Evolutionary conservation across 192 early-diverging fungal species (phyloP), one percentile per base, ranked within the genome.

Genomic region (Coemansia sp.): DNA sequence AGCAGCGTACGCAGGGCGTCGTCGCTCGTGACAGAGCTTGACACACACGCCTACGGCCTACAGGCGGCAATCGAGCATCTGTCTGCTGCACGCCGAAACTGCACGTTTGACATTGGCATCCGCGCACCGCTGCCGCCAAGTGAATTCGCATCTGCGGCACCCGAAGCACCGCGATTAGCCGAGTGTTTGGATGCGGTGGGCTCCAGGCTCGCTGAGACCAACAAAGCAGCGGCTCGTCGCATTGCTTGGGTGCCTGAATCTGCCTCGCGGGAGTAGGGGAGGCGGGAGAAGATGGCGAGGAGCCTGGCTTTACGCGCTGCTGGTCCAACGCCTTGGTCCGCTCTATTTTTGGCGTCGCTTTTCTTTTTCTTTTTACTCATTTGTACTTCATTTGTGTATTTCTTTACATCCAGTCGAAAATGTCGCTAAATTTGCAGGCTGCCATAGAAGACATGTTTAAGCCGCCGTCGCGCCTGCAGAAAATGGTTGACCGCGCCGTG

Each of bases 401-500:
- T 30, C 35, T 52, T 26, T 32, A 19, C 23, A 36, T 41, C 9
- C 8, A n/a, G n/a, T n/a, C n/a, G n/a, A n/a, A 59, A 13, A 77
- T 77, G 74, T 31, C 66, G 9, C 66, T 70, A 22, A 70, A 77
- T 56, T 46, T 77, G 4, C 68, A 77, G 22, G 22, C 53, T 1
- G 60, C 74, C 5, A 54, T 77, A 30, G 74, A 70, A 43, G 67
- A 77, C 35, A 35, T 70, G 47, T 77, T 77, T 60, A 70, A 65
- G 45, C 74, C 68, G 52, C 66, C 74, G 3, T 55, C 62, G 21
- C 58, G 68, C 30, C 57, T 77, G 50, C 74, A 77, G 60, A 67
- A 51, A 19, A 58, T 77, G 63, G 53, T 83, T 83, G 93, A 90
- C 67, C 83, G 84, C 21, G 93, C 90, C 3, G 92, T 92, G 58